A percentile compares a stretch with the other conserved stretches of the same genome.
Conservation (phyloP, 2,329 filamentous ascomycete genomes). For the Fusarium stilboides region DNA sequence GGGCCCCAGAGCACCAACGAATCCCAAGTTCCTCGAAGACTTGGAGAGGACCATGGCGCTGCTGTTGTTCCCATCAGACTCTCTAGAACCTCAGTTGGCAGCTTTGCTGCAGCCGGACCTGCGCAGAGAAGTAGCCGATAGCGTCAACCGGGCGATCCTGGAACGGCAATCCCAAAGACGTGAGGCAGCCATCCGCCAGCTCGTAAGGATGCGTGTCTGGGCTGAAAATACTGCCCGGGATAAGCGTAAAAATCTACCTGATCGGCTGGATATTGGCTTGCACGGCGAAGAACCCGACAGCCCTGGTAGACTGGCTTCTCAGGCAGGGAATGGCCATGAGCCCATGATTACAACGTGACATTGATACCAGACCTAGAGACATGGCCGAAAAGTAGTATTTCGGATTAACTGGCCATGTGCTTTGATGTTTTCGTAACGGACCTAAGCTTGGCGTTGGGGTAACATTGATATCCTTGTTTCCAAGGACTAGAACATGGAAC, state of each 20-base stretch:
- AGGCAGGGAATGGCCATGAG: conserved; percentile 61
- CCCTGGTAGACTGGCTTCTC: conserved; percentile 41
- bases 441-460: conserved; percentile 43
- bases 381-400: conserved; percentile 31
- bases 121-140: conserved; percentile 85
- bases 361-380: conserved; percentile 15
- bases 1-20: conserved; percentile 87
- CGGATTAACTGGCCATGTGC: conserved; percentile 35
- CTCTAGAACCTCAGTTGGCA: conserved; percentile 81
- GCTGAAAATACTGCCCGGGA: conserved; percentile 76
- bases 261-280: conserved; percentile 57
- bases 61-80: conserved; percentile 88
- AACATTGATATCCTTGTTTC: conserved; percentile 26
- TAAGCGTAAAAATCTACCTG: conserved; percentile 52
- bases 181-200: conserved; percentile 85
- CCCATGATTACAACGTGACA: conserved; percentile 67
- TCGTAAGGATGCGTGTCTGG: conserved; percentile 89
- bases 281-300: conserved; percentile 55
- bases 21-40: conserved; percentile 85
- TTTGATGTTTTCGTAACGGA: conserved; percentile 18
- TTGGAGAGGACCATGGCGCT: conserved; percentile 95
- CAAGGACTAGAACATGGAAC: conserved; percentile 24
- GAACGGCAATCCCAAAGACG: conserved; percentile 78
- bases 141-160: conserved; percentile 91
- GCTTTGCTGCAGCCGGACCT: conserved; percentile 84